Evolutionary conservation across 1,284 basidiomycete genomes (phyloP).

Genomic region (Sanghuangporus baumii): DNA sequence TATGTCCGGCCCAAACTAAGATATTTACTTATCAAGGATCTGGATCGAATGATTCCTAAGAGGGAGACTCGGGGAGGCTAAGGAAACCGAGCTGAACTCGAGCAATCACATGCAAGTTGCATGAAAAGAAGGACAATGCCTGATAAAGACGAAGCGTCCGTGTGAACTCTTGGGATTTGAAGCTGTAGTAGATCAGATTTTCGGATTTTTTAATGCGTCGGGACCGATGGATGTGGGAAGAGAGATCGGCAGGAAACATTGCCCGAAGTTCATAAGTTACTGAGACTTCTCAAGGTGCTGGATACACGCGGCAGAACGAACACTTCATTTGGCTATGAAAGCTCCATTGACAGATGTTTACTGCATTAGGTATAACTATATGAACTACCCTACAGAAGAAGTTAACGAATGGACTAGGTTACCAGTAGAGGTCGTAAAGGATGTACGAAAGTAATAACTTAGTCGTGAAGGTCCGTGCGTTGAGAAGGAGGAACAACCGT

Average conservation of each 20-base stretch:
- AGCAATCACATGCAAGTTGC: background rate
- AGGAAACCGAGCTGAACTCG: background rate
- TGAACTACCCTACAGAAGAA: background rate
- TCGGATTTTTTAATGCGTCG: no score
- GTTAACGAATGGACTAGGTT: background rate
- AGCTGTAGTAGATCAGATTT: no score
- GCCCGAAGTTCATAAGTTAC: no score
- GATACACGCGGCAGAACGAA: no score
- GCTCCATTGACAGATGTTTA: no score
- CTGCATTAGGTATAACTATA: background rate
- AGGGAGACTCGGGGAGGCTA: no score
- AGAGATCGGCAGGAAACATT: no score
- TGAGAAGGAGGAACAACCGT: background rate
- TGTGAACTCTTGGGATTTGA: background rate
- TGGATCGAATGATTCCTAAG: no score
- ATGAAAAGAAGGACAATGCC: background rate
- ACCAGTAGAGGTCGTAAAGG: background rate
- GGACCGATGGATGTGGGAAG: no score
- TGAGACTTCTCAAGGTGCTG: no score
- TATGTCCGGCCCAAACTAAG: background rate
- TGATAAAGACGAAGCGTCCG: background rate
- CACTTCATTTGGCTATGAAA: no score
- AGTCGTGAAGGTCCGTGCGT: background rate
- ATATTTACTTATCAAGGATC: no score
- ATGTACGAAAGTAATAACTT: background rate